Percentiles rank a stretch among this genome's conserved stretches.
phyloP scores from a whole-genome alignment of 2,329 filamentous ascomycete species.

The Conoideocrella luteorostrata region DNA sequence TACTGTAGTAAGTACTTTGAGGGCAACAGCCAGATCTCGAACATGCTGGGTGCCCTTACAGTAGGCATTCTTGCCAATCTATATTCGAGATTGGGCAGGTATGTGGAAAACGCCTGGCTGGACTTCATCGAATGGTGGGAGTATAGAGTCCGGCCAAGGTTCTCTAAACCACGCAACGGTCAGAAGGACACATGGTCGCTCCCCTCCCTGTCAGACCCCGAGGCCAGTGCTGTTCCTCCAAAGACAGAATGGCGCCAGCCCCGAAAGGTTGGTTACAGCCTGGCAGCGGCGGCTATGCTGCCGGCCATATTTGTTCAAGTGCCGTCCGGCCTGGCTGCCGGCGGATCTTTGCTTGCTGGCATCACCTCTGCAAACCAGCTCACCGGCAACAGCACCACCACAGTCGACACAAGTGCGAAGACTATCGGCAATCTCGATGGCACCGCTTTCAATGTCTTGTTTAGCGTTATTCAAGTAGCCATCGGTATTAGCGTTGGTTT shows the following conservation, averaged over 20 bases:
- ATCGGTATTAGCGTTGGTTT: conserved; percentile 57
- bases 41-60: conserved; percentile 68
- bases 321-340: conserved; percentile 54
- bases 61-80: conserved; percentile 74
- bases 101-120: conserved; percentile 48
- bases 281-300: conserved; percentile 78
- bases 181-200: conserved; percentile 24
- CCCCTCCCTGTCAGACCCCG: conserved; percentile 24
- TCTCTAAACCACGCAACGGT: conserved; percentile 23
- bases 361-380: conserved; percentile 51
- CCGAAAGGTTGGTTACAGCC: conserved; percentile 59
- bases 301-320: conserved; percentile 77
- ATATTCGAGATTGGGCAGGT: conserved; percentile 62
- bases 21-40: conserved; percentile 67
- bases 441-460: conserved; percentile 47
- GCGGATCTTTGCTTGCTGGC: conserved; percentile 52
- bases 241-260: conserved; percentile 22
- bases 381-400: conserved; percentile 32
- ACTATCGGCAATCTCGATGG: conserved; percentile 29
- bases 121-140: conserved; percentile 46
- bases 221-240: conserved; percentile 21
- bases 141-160: conserved; percentile 30
- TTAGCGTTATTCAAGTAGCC: conserved; percentile 54
- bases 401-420: conserved; percentile 4
- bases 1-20: conserved; percentile 62